A percentile compares a stretch with the other conserved stretches of the same genome.
These are phyloP conservation scores for Sindora glabra DNA, from an alignment of 306 rosid genomes.

Conservation along the genomic window DNA sequence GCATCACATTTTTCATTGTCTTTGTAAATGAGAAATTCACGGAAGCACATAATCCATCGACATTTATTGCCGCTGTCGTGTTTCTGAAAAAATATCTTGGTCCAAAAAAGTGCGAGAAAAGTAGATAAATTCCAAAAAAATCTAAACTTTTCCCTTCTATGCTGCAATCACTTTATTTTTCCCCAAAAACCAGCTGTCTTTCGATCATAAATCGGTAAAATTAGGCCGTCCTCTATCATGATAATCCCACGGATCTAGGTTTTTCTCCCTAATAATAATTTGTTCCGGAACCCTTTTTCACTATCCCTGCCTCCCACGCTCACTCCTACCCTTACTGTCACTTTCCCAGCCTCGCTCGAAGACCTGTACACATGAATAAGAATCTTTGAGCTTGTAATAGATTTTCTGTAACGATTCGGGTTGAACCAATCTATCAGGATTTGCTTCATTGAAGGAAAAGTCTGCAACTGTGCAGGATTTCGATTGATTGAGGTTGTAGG, in stretches of 20 bases:
- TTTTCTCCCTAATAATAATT: no score
- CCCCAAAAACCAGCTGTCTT: background rate
- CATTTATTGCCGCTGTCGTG: no score
- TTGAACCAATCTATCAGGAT: slow-evolving; percentile 13
- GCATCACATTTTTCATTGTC: no score
- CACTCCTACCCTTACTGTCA: slow-evolving; percentile 6
- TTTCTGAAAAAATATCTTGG: no score
- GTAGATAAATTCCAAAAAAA: no score
- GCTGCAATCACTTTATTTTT: background rate
- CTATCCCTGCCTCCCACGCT: background rate
- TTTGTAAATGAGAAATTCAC: no score
- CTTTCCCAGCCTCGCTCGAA: slow-evolving; percentile 1
- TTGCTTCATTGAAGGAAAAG: slow-evolving; percentile 10
- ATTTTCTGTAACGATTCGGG: background rate
- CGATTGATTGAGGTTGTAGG: background rate
- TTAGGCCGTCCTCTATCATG: background rate
- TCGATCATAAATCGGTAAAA: background rate
- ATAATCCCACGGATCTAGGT: background rate
- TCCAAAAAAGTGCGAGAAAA: no score
- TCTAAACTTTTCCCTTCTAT: no score
- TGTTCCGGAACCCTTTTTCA: no score
- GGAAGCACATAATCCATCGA: background rate
- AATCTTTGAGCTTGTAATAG: slow-evolving; percentile 10
- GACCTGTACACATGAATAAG: slow-evolving; percentile 4
- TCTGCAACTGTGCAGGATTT: slow-evolving; percentile 5